Evolutionary conservation across 2,329 filamentous ascomycete species (phyloP).

Genomic region (Phialocephala sp.): DNA sequence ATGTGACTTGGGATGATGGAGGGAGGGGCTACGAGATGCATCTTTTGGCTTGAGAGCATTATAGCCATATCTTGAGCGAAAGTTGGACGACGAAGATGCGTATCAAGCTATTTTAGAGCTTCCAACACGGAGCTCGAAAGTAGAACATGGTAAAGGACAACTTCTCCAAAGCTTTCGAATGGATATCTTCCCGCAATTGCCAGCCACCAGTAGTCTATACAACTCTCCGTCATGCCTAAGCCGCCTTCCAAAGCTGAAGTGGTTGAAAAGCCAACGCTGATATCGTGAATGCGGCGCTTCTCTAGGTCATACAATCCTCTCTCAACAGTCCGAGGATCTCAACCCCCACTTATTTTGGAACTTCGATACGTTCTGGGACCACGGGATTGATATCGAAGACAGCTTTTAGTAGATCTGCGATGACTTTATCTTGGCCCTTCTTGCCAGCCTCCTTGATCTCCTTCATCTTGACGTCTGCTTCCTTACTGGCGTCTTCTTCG

Average conservation of each 20-base stretch:
- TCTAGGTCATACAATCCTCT: slow-evolving; percentile 6
- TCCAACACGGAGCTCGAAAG: neutral
- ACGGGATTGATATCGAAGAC: slow-evolving; percentile 84
- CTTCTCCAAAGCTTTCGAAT: slow-evolving; percentile 10
- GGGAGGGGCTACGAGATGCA: neutral
- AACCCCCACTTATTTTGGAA: slow-evolving; percentile 36
- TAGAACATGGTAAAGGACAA: neutral
- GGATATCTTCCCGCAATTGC: slow-evolving; percentile 37
- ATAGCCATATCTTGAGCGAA: too few relatives aligned
- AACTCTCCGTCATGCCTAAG: slow-evolving; percentile 25
- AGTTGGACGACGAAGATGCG: neutral
- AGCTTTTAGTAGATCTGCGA: slow-evolving; percentile 83
- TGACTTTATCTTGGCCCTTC: slow-evolving; percentile 78
- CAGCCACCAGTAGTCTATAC: slow-evolving; percentile 39
- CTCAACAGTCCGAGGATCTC: neutral
- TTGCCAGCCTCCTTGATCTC: slow-evolving; percentile 82
- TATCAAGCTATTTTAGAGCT: neutral
- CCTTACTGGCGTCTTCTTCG: slow-evolving; percentile 78
- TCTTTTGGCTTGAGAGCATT: neutral
- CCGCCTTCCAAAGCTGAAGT: neutral
- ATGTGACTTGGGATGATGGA: slow-evolving; percentile 31
- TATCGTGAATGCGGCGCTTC: neutral
- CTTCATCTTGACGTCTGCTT: slow-evolving; percentile 80
- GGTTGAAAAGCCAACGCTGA: neutral
- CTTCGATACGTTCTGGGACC: slow-evolving; percentile 51